Percentiles rank a stretch among this genome's conserved stretches.
phyloP scores from a whole-genome alignment of 2,329 filamentous ascomycete genomes.

The Magnaporthiopsis poae region DNA sequence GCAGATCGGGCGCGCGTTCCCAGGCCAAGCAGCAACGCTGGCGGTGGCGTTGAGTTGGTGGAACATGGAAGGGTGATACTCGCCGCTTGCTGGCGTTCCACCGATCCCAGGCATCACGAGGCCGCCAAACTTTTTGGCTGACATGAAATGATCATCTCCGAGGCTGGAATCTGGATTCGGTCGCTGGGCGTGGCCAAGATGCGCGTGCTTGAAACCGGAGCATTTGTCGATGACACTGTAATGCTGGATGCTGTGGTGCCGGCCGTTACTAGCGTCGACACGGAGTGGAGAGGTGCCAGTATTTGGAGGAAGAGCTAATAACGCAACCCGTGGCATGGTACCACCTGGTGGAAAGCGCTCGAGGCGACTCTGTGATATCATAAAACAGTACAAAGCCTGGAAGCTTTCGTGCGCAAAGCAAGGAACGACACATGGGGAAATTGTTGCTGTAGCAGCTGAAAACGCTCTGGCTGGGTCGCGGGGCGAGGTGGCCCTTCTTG shows the following conservation, averaged over 20 bases:
- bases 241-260: not conserved
- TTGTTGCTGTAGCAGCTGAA: not conserved
- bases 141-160: not conserved
- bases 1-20: not conserved
- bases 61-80: not conserved
- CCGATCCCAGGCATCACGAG: not conserved
- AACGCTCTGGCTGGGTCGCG: not conserved
- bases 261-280: not conserved
- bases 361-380: not conserved
- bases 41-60: not conserved
- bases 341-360: not conserved
- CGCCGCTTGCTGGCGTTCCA: not conserved
- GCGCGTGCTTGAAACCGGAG: not conserved
- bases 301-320: too few relatives aligned
- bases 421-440: not conserved
- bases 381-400: not conserved
- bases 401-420: not conserved
- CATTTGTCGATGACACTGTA: not conserved
- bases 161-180: not conserved
- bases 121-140: not conserved
- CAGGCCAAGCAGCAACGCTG: not conserved
- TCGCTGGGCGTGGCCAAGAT: not conserved
- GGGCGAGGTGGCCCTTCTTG: not conserved
- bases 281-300: too few relatives aligned
- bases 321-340: too few relatives aligned